Evolutionary conservation across 108 stramenopile genomes (phyloP).

Genomic region (Epipyxis sp.): DNA sequence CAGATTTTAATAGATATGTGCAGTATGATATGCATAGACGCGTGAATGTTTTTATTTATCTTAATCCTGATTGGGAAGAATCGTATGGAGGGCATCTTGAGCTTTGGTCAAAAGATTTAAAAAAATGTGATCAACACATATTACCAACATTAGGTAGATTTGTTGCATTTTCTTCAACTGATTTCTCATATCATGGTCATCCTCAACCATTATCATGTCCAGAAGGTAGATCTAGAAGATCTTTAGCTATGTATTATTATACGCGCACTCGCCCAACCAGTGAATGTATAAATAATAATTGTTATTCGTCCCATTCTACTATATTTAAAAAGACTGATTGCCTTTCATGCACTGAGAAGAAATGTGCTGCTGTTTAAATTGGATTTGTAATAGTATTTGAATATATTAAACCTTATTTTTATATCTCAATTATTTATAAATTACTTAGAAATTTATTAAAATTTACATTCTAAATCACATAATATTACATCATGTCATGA

Average conservation of each 20-base stretch:
- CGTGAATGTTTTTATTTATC: slow-evolving; percentile 46
- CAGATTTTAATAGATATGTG: slow-evolving; percentile 45
- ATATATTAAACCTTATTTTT: too few relatives aligned
- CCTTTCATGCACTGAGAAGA: too few relatives aligned
- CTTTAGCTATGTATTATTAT: slow-evolving; percentile 52
- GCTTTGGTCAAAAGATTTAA: slow-evolving; percentile 48
- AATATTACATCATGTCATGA: too few relatives aligned
- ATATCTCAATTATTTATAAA: too few relatives aligned
- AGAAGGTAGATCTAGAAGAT: slow-evolving; percentile 35
- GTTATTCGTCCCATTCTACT: background rate
- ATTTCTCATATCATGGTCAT: slow-evolving; percentile 58
- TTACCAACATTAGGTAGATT: slow-evolving; percentile 44
- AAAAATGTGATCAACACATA: slow-evolving; percentile 37
- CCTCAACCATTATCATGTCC: slow-evolving; percentile 42
- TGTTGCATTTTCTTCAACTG: slow-evolving; percentile 53
- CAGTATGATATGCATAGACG: slow-evolving; percentile 43
- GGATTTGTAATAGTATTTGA: too few relatives aligned
- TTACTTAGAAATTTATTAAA: too few relatives aligned
- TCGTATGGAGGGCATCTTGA: slow-evolving; percentile 52
- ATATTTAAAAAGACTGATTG: background rate
- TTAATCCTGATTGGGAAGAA: slow-evolving; percentile 53
- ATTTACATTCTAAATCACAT: too few relatives aligned
- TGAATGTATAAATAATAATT: background rate
- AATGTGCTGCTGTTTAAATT: too few relatives aligned
- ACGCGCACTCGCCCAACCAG: slow-evolving; percentile 45